A percentile compares a stretch with the other conserved stretches of the same genome.
Evolutionary conservation across 352 stramenopile species (phyloP).

Genomic region (Albugo candida): DNA sequence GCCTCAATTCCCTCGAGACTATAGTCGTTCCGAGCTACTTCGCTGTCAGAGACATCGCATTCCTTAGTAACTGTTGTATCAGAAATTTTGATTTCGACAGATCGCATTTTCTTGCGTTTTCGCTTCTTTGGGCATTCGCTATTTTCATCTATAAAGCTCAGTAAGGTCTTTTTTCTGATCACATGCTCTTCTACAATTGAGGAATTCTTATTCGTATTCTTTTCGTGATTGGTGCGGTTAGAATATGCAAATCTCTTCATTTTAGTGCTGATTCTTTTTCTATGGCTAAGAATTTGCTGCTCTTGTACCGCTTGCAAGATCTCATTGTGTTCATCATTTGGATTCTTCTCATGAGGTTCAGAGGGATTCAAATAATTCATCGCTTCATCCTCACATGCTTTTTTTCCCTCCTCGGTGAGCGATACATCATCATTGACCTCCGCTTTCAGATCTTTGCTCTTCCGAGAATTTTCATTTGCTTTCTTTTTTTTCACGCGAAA

Average conservation of each 20-base stretch:
- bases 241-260: too few relatives aligned
- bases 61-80: not conserved
- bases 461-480: constrained; percentile 5
- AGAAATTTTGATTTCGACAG: constrained; percentile 24
- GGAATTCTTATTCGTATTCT: too few relatives aligned
- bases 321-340: too few relatives aligned
- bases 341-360: too few relatives aligned
- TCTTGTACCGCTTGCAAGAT: too few relatives aligned
- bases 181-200: too few relatives aligned
- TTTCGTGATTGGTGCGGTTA: too few relatives aligned
- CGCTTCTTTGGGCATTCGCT: not conserved
- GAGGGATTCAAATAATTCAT: not conserved
- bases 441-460: constrained; percentile 10
- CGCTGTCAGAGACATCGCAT: constrained; percentile 4
- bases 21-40: constrained; percentile 14
- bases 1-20: constrained; percentile 34
- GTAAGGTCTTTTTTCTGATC: not conserved
- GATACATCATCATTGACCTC: too few relatives aligned
- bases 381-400: not conserved
- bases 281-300: too few relatives aligned
- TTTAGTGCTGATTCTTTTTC: too few relatives aligned
- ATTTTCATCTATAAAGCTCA: constrained; percentile 36
- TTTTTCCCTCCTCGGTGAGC: constrained; percentile 8
- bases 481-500: constrained; percentile 23
- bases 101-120: constrained; percentile 27